phyloP scores from a whole-genome alignment of 106 monocot genomes.

The Iris macrosiphon region DNA sequence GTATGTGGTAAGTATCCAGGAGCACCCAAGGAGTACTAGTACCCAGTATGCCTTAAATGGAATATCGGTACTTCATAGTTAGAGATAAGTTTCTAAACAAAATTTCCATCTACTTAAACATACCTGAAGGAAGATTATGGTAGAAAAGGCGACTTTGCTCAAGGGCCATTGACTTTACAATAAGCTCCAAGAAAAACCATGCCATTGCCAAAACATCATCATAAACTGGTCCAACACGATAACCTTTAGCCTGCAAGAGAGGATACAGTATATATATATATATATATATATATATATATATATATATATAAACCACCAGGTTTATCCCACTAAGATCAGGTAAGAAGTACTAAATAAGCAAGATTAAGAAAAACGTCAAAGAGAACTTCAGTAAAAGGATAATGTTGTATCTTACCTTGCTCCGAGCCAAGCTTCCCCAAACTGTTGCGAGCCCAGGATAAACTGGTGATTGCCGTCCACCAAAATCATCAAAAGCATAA shows the following conservation, averaged over 20 bases:
- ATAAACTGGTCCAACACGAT: conserved; percentile 98
- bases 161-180: conserved; percentile 97
- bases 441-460: conserved; percentile 98
- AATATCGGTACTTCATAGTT: no score
- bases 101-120: no score
- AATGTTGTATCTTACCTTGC: conserved; percentile 54
- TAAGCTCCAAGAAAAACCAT: conserved; percentile 99
- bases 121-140: conserved; percentile 83
- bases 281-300: no score
- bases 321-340: no score
- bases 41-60: no score
- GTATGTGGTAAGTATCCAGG: no score
- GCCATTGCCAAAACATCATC: conserved; percentile 99
- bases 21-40: no score
- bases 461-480: conserved; percentile 86
- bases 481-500: conserved; percentile 97
- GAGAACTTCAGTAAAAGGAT: background rate
- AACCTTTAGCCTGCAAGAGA: conserved; percentile 86
- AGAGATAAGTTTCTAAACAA: no score
- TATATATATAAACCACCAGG: no score
- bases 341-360: no score
- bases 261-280: no score
- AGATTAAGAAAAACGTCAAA: background rate
- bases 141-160: conserved; percentile 83
- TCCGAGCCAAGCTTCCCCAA: conserved; percentile 97